A percentile compares a stretch with the other conserved stretches of the same genome.
Evolutionary conservation across 129 eudicot species (phyloP).

Genomic region (Flaveria ramosissima): DNA sequence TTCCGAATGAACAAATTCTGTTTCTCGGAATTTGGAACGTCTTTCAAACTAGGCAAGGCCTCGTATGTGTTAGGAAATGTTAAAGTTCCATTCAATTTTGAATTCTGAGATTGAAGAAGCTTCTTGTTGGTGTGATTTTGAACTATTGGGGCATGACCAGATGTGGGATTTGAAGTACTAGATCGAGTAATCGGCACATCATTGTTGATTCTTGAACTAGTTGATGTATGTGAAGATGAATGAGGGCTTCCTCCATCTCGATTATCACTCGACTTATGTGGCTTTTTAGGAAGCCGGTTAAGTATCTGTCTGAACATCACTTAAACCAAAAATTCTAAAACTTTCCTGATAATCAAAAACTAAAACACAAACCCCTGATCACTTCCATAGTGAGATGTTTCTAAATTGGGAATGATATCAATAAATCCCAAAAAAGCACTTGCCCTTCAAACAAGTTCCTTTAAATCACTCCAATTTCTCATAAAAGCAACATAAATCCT

Average conservation of each 20-base stretch:
- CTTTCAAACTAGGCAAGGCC: conserved; percentile 56
- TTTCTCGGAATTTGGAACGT: conserved; percentile 59
- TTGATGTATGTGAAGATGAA: conserved; percentile 45
- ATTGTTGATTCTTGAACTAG: conserved; percentile 43
- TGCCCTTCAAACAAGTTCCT: conserved; percentile 16
- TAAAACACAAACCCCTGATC: background rate
- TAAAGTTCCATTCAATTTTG: conserved; percentile 42
- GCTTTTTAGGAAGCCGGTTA: conserved; percentile 66
- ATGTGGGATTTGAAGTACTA: conserved; percentile 33
- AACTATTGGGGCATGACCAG: conserved; percentile 12
- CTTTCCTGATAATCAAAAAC: conserved; percentile 22
- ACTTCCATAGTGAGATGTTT: conserved; percentile 22
- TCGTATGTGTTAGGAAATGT: conserved; percentile 34
- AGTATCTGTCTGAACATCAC: conserved; percentile 61
- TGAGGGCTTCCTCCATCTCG: conserved; percentile 52
- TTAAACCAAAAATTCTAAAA: conserved; percentile 22
- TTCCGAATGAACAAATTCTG: conserved; percentile 52
- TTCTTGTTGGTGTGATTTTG: conserved; percentile 39
- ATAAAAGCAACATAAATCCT: conserved; percentile 19
- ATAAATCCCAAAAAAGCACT: conserved; percentile 3
- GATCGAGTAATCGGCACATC: conserved; percentile 27
- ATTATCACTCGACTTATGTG: conserved; percentile 50
- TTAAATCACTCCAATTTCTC: conserved; percentile 26
- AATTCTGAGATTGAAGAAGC: conserved; percentile 39
- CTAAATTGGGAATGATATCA: conserved; percentile 11